These are phyloP conservation scores for Fusarium sp. DNA, from an alignment of 2,329 filamentous ascomycete genomes.

Conservation along the genomic window DNA sequence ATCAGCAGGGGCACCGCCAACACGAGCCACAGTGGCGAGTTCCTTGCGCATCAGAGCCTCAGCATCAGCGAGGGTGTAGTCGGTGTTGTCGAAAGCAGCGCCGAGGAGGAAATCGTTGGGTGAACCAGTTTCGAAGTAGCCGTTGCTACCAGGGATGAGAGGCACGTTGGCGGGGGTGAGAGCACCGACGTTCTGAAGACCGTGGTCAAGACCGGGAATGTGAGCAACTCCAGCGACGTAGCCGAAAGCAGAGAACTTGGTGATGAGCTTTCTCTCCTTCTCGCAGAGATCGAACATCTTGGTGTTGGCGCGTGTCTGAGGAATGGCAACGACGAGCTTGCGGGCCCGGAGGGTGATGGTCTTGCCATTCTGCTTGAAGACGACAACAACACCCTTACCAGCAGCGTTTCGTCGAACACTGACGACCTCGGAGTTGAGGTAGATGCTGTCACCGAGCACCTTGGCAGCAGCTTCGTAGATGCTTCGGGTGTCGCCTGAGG, in stretches of 20 bases:
- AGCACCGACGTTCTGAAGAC: slow-evolving; percentile 25
- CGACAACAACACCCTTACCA: background rate
- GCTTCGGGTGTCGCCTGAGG: slow-evolving; percentile 15
- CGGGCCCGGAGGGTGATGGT: slow-evolving; percentile 3
- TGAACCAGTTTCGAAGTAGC: background rate
- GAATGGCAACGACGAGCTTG: slow-evolving; percentile 33
- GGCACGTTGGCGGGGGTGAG: slow-evolving; percentile 5
- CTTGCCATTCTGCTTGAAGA: background rate
- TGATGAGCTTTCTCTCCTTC: slow-evolving; percentile 10
- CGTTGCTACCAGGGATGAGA: slow-evolving; percentile 11
- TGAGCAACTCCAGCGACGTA: slow-evolving; percentile 26
- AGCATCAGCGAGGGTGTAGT: slow-evolving; percentile 4
- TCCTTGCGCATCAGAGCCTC: slow-evolving; percentile 15
- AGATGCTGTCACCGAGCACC: background rate
- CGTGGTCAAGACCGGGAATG: slow-evolving; percentile 7
- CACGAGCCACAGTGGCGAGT: slow-evolving; percentile 1
- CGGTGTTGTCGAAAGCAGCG: background rate
- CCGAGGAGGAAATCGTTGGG: slow-evolving; percentile 11
- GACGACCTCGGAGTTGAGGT: slow-evolving; percentile 21
- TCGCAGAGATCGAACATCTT: slow-evolving; percentile 1
- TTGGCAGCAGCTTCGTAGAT: slow-evolving; percentile 22
- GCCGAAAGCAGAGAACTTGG: slow-evolving; percentile 15
- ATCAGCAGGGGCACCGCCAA: background rate
- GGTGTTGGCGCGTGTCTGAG: slow-evolving; percentile 24
- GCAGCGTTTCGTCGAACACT: background rate